These are phyloP conservation scores for Pythium chondricola DNA, from an alignment of 352 stramenopile species.

Conservation along the genomic window DNA sequence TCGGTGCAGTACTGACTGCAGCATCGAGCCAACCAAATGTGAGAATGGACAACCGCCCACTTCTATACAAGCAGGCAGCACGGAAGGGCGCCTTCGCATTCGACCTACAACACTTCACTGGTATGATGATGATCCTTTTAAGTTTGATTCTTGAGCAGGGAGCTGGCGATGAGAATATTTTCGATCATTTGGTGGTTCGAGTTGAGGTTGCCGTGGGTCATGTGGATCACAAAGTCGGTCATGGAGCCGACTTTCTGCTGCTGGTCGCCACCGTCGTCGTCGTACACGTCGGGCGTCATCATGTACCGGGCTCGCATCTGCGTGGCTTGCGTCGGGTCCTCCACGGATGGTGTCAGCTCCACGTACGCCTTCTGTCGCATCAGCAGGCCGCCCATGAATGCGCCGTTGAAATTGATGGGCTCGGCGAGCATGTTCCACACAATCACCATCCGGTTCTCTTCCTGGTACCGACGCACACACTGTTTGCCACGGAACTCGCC, in stretches of 20 bases:
- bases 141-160: no score
- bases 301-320: conserved; percentile 7
- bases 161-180: conserved; percentile 24
- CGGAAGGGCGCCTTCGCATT: no score
- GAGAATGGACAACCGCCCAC: no score
- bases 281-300: conserved; percentile 23
- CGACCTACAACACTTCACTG: no score
- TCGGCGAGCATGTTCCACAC: conserved; percentile 44
- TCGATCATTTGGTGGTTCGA: conserved; percentile 50
- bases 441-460: conserved; percentile 23
- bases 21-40: no score
- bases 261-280: conserved; percentile 22
- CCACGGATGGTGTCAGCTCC: conserved; percentile 1
- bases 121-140: no score
- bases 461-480: conserved; percentile 32
- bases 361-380: conserved; percentile 9
- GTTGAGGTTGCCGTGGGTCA: conserved; percentile 30
- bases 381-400: conserved; percentile 9
- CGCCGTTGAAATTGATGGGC: conserved; percentile 25
- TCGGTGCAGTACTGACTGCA: no score
- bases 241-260: conserved; percentile 32
- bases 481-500: conserved; percentile 37
- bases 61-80: no score
- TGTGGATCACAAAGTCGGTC: conserved; percentile 45
- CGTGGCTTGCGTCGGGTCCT: conserved; percentile 10